Evolutionary conservation across 108 stramenopile species (phyloP), one percentile per base, ranked within the genome.

Genomic region (Skeletonema potamos): DNA sequence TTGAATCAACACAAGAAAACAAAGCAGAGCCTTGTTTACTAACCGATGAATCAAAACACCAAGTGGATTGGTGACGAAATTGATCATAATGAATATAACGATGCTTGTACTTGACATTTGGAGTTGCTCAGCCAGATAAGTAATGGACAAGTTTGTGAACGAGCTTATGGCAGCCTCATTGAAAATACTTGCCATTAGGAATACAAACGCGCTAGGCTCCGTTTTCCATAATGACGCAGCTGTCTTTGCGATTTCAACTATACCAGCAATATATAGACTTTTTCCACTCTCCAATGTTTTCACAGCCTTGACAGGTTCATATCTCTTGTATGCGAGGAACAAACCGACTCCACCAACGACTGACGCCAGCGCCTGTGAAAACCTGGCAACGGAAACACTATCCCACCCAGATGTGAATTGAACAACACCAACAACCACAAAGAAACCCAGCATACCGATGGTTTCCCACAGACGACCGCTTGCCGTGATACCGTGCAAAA

Each of bases 401-500:
- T 66, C 71, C 71, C 71, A 72, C 3, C 54, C 54, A 24, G 64
- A 36, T 27, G 15, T n/a, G 20, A 72, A 15, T 24, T 72, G 71
- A 11, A 66, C 65, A n/a, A 29, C 34, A 8, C 56, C 72, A 15
- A 73, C 71, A 39, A 68, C 66, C 6, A 78, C 9, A 18, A 78
- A 63, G 27, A 72, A 67, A 10, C 67, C 30, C 27, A 80, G 44
- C 66, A 80, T 74, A n/a, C 30, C 71, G 33, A 28, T 26, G 0
- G 18, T 36, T 56, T 72, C 71, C 71, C 71, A 72, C 10, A 66
- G 22, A 17, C 67, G 68, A 7, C 72, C 67, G 10, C 54, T 62
- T n/a, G 73, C 28, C 12, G 73, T 67, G 22, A 80, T 68, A 18
- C 72, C 72, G 24, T 80, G 79, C 44, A 80, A 27, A 28, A 59